phyloP scores from a whole-genome alignment of 352 stramenopile genomes.

The Pythium sukuiense region DNA sequence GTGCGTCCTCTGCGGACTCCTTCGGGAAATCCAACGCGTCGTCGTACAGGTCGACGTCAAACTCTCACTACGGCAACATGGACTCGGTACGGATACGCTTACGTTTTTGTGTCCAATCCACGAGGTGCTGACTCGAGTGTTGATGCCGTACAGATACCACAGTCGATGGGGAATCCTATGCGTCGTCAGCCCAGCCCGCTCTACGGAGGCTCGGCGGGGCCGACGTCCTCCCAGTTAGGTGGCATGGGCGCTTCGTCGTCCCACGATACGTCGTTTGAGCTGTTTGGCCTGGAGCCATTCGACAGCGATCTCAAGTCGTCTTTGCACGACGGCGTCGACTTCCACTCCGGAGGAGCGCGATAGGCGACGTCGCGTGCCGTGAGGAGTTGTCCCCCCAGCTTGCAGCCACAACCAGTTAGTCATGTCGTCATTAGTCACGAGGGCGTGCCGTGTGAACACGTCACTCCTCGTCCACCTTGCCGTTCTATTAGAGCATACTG shows the following conservation, averaged over 20 bases:
- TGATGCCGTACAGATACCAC: conserved; percentile 14
- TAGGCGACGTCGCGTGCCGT: neutral
- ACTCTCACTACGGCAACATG: conserved; percentile 56
- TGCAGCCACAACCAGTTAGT: neutral
- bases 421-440: neutral
- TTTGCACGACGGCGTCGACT: conserved; percentile 25
- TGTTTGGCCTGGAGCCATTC: conserved; percentile 36
- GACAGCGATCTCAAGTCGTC: conserved; percentile 31
- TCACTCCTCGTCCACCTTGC: neutral
- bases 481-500: neutral
- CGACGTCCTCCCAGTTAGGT: conserved; percentile 14
- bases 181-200: conserved; percentile 25
- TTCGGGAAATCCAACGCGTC: conserved; percentile 33
- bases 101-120: neutral
- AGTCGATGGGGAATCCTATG: conserved; percentile 20
- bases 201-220: conserved; percentile 10
- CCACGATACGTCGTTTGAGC: conserved; percentile 29
- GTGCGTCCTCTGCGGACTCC: conserved; percentile 27
- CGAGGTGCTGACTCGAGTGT: neutral
- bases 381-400: neutral
- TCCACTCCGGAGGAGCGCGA: conserved; percentile 18
- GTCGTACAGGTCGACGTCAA: conserved; percentile 50
- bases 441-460: neutral
- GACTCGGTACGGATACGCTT: conserved; percentile 43
- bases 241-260: neutral